Conservation (phyloP, 1,284 basidiomycete species). For the Papiliotrema fonsecae region DNA sequence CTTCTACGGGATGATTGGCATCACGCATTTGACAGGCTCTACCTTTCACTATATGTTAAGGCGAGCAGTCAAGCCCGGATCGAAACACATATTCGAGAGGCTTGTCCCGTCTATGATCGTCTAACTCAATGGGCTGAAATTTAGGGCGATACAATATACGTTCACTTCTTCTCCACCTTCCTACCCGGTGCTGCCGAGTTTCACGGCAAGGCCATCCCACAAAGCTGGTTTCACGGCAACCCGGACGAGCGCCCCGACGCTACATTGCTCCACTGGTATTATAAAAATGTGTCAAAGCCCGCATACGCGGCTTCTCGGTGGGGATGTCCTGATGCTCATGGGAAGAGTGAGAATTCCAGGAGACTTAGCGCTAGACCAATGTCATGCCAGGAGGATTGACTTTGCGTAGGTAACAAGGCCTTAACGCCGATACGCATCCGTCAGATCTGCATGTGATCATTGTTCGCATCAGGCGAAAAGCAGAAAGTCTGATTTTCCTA, state of each 20-base stretch:
- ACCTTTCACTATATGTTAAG: background rate
- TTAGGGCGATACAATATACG: background rate
- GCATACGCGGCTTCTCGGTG: background rate
- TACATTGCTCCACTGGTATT: background rate
- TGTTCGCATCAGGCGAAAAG: no score
- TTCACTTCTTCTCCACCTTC: background rate
- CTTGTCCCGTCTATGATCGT: background rate
- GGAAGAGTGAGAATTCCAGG: background rate
- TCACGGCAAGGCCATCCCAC: background rate
- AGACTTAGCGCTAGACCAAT: no score
- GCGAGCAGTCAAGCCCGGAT: background rate
- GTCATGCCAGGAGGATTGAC: no score
- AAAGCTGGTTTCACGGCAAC: background rate
- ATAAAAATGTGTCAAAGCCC: background rate
- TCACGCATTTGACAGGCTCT: background rate
- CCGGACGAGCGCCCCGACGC: background rate
- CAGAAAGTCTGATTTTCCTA: no score
- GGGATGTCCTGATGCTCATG: background rate
- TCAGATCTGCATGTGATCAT: no score
- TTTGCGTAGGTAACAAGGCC: no score
- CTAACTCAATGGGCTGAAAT: background rate
- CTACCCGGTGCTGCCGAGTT: background rate
- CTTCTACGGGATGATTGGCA: background rate
- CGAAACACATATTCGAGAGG: no score
- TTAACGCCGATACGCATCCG: no score